Percentiles rank a stretch among this genome's conserved stretches.
Conservation (phyloP, 306 rosid species). For the Ammopiptanthus mongolicus region DNA sequence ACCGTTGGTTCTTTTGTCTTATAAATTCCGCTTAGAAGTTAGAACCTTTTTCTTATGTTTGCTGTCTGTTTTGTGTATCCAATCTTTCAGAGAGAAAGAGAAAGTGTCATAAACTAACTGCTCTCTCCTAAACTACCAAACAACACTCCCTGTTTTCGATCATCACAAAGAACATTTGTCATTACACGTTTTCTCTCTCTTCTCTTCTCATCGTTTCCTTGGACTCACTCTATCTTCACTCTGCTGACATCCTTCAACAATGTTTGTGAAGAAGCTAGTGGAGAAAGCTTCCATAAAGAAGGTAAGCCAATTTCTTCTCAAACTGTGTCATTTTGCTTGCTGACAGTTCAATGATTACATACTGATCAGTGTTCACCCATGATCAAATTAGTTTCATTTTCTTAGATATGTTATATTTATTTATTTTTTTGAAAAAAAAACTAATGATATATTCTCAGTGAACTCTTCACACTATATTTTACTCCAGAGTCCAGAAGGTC, state of each 20-base stretch:
- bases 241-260: constrained; percentile 23
- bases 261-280: constrained; percentile 81
- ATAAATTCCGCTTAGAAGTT: constrained; percentile 25
- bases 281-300: constrained; percentile 79
- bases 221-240: background rate
- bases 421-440: too few species aligned
- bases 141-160: constrained; percentile 31
- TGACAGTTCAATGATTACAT: background rate
- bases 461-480: background rate
- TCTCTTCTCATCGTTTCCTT: background rate
- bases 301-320: constrained; percentile 30
- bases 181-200: background rate
- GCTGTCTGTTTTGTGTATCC: background rate
- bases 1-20: constrained; percentile 8
- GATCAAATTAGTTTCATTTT: background rate
- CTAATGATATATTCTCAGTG: background rate
- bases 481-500: background rate
- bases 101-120: constrained; percentile 40
- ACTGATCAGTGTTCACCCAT: background rate
- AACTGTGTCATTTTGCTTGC: background rate
- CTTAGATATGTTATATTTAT: background rate
- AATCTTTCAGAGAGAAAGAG: background rate
- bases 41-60: background rate
- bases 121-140: background rate
- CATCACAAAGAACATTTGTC: constrained; percentile 43